Conservation (phyloP, 2,329 filamentous ascomycete species). For the Polychaeton citri region DNA sequence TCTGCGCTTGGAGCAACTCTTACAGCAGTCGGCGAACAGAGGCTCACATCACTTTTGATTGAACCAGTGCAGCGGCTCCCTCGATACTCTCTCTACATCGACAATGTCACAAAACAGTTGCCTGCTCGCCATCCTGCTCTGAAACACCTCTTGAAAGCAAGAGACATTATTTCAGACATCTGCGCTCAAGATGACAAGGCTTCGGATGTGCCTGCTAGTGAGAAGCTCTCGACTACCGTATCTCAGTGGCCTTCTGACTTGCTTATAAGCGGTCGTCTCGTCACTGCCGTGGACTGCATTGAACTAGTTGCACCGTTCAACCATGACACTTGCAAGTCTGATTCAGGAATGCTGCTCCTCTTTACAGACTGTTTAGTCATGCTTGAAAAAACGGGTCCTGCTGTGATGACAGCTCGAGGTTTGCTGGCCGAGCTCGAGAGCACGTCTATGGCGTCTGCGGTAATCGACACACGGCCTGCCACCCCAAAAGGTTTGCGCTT, state of each 20-base stretch:
- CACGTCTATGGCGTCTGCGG: constrained; percentile 42
- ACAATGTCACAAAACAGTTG: constrained; percentile 79
- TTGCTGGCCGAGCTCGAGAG: constrained; percentile 77
- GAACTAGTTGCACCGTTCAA: constrained; percentile 64
- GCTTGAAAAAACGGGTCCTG: constrained; percentile 54
- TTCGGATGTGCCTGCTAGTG: constrained; percentile 48
- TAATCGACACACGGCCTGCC: constrained; percentile 28
- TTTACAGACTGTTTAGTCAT: constrained; percentile 74
- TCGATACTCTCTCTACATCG: constrained; percentile 89
- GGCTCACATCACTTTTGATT: constrained; percentile 80
- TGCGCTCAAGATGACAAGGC: constrained; percentile 81
- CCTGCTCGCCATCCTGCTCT: constrained; percentile 78
- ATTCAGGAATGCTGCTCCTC: constrained; percentile 57
- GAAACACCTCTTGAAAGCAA: constrained; percentile 68
- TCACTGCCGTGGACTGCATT: constrained; percentile 66
- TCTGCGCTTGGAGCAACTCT: constrained; percentile 74
- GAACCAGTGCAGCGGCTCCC: constrained; percentile 91
- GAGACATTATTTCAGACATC: constrained; percentile 90
- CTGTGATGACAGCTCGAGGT: constrained; percentile 47
- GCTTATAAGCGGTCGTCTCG: constrained; percentile 62
- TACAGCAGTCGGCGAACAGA: constrained; percentile 76
- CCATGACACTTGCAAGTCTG: constrained; percentile 12
- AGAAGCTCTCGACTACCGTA: constrained; percentile 40
- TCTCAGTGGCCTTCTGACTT: constrained; percentile 17
- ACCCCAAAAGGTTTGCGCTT: constrained; percentile 59